Base-by-base conservation (phyloP, 495 filamentous ascomycete genomes). In the Aspergillus incahuasiensis region DNA sequence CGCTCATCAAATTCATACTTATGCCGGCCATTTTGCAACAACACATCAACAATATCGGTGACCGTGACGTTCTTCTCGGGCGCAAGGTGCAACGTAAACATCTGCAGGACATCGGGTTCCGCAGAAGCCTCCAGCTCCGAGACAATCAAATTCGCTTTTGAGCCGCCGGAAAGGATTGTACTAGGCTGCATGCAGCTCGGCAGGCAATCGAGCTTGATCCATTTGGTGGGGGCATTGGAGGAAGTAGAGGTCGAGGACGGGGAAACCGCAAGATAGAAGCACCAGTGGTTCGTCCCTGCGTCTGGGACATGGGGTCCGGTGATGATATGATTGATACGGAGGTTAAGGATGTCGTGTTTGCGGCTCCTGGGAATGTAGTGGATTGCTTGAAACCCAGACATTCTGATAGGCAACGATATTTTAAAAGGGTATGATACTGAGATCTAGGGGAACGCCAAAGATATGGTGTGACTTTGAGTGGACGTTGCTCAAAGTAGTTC, bases 21-120 rank as follows among this genome's bases (percentile, higher is more conserved):
- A 60, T 84, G 65, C 43, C 83, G 76, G 9, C 91, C 90, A 58
- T 91, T 79, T 68, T 92, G 86, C 38, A 92, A 87, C 28, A 96
- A 66, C 55, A 48, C 63, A 66, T 34, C 58, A 48, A 39, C 28
- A 16, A 67, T 48, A 39, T 52, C 35, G 20, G 15, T 11, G 62
- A 78, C 39, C 65, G 65, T 54, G 5, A 35, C 12, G 3, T n/a
- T 21, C 9, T 9, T 9, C 13, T 13, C 18, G 1, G 30, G 30
- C 18, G 47, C 3, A 9, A 62, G 39, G 44, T 76, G 54, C 3
- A 55, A 58, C 43, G 12, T n/a, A 30, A 57, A 63, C 8, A 34
- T n/a, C 16, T 22, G 46, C 20, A 60, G 2, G 9, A 48, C 46
- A 39, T 64, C 55, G 3, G 35, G 24, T 7, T 28, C 20, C 1